phyloP scores from a whole-genome alignment of 257 asterid genomes.

The Solanum peruvianum region DNA sequence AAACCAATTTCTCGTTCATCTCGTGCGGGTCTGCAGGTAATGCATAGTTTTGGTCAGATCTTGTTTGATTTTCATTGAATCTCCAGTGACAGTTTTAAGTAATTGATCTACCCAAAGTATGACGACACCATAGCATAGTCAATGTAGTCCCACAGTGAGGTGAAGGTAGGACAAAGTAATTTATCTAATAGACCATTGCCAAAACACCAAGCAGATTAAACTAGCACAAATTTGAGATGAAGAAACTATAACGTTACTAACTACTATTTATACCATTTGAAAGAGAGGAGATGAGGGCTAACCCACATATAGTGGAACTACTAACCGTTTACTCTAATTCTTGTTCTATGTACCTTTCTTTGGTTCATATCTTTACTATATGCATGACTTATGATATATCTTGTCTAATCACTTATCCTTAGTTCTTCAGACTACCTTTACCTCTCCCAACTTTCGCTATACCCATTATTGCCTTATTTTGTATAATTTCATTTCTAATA shows the following conservation, averaged over 20 bases:
- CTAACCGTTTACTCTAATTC: not conserved
- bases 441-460: not conserved
- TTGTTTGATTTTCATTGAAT: not conserved
- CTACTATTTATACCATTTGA: not conserved
- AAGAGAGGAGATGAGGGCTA: not conserved
- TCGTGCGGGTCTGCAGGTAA: conserved; percentile 86
- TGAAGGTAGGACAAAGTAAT: not conserved
- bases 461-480: not conserved
- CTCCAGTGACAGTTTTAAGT: not conserved
- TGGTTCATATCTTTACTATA: no score
- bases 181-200: not conserved
- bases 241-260: not conserved
- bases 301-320: not conserved
- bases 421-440: not conserved
- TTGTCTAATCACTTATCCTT: not conserved
- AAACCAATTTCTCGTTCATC: conserved; percentile 75
- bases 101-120: not conserved
- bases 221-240: not conserved
- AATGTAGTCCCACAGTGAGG: not conserved
- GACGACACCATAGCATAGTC: not conserved
- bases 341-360: not conserved
- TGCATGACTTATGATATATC: not conserved
- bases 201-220: not conserved
- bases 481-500: not conserved
- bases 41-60: not conserved